A percentile compares a stretch with the other conserved stretches of the same genome.
These are phyloP conservation scores for Russula lepida DNA, from an alignment of 768 basidiomycete species.

Conservation along the genomic window DNA sequence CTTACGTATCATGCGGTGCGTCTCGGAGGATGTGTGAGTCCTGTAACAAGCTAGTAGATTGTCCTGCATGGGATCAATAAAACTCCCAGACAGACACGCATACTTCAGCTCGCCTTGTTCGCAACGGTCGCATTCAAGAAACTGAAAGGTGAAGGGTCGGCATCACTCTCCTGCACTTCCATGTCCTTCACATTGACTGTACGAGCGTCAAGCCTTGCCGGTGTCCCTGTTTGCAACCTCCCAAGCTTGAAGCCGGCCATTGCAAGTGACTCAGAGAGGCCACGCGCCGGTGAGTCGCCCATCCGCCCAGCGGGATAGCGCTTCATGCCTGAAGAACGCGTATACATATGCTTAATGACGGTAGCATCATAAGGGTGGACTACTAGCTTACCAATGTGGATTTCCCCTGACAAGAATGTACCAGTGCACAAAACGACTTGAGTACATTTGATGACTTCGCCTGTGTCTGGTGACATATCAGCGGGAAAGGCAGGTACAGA, in stretches of 20 bases:
- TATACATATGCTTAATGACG: neutral
- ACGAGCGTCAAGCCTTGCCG: slow-evolving; percentile 62
- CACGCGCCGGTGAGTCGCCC: slow-evolving; percentile 59
- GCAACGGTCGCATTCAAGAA: slow-evolving; percentile 60
- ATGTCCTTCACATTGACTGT: slow-evolving; percentile 65
- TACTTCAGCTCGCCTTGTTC: slow-evolving; percentile 45
- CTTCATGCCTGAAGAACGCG: slow-evolving; percentile 44
- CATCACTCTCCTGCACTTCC: slow-evolving; percentile 59
- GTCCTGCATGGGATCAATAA: slow-evolving; percentile 34
- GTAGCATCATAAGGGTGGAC: neutral
- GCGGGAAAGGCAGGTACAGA: neutral
- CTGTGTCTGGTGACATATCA: slow-evolving; percentile 43
- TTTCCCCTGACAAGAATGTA: slow-evolving; percentile 86
- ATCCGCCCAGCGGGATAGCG: slow-evolving; percentile 73
- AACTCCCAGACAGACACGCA: too few species aligned
- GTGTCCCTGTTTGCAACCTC: slow-evolving; percentile 80
- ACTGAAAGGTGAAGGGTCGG: slow-evolving; percentile 61
- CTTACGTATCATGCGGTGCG: slow-evolving; percentile 67
- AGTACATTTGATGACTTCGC: slow-evolving; percentile 66
- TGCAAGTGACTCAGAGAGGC: slow-evolving; percentile 67
- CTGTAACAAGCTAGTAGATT: slow-evolving; percentile 68
- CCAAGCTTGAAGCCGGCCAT: slow-evolving; percentile 75
- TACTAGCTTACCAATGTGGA: slow-evolving; percentile 60
- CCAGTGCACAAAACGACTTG: slow-evolving; percentile 86
- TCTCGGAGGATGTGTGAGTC: slow-evolving; percentile 63